Evolutionary conservation across 768 basidiomycete species (phyloP).

Genomic region (Suillus fuscotomentosus): DNA sequence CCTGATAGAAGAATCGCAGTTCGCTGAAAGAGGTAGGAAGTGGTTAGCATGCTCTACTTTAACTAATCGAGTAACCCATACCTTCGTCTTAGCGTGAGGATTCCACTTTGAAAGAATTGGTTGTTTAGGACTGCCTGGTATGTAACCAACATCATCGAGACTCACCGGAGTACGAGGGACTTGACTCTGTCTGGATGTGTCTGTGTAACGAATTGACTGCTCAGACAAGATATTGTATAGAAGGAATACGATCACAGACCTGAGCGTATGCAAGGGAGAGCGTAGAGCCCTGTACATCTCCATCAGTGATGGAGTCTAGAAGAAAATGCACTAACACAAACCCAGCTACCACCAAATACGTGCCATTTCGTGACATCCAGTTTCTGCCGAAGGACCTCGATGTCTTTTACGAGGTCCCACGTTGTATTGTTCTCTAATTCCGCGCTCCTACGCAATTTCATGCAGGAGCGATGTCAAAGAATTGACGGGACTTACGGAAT

Average conservation of each 20-base stretch:
- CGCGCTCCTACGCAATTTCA: slow-evolving; percentile 52
- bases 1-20: slow-evolving; percentile 90
- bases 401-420: slow-evolving; percentile 89
- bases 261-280: slow-evolving; percentile 85
- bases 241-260: slow-evolving; percentile 33
- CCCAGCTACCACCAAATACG: slow-evolving; percentile 95
- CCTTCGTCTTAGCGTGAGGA: slow-evolving; percentile 85
- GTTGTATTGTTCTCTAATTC: slow-evolving; percentile 87
- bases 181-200: slow-evolving; percentile 80
- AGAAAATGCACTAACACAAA: slow-evolving; percentile 25
- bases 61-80: slow-evolving; percentile 19
- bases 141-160: background rate
- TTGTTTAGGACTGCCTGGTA: background rate
- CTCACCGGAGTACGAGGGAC: slow-evolving; percentile 72
- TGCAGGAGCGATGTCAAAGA: background rate
- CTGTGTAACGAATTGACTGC: slow-evolving; percentile 32
- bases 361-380: slow-evolving; percentile 86
- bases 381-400: slow-evolving; percentile 77
- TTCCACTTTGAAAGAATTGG: slow-evolving; percentile 52
- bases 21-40: slow-evolving; percentile 42
- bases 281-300: slow-evolving; percentile 67
- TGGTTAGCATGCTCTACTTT: background rate
- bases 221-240: background rate
- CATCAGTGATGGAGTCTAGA: background rate
- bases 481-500: slow-evolving; percentile 58